Base-by-base conservation (phyloP, 768 basidiomycete genomes). In the Boletus sensibilis region DNA sequence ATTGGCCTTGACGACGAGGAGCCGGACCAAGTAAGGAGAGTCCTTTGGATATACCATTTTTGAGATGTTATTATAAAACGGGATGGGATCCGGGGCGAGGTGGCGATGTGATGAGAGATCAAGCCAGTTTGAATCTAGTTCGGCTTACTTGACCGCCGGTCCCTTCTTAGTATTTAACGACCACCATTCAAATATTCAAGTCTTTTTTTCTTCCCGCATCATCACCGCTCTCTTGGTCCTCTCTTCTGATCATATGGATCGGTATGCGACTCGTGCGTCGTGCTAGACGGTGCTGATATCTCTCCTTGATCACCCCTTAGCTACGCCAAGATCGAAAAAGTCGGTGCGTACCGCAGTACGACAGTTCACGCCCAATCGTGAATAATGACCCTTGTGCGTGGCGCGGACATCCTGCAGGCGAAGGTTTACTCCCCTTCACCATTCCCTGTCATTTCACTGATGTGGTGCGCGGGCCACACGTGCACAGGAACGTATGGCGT, bases 311-410 rank as follows among this genome's bases (percentile, higher is more conserved):
- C 52, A 68, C 75, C 57, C 71, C 70, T 58, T 61, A 96, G 96
- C 67, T 98, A 98, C 75, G 88, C 92, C 60, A 97, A 95, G 82
- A 85, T 98, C 64, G 95, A 98, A 79, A 98, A 98, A 87, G 85
- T 98, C 67, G 95, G 95, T 97, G 76, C 77, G 92, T 87, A 64
- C 62, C 63, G 56, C 61, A 52, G 45, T 50, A 25, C 58, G 46
- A 43, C 54, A 47, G 12, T 39, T 33, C 50, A 45, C 46, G 27
- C 53, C 42, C 35, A 18, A 23, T 27, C 51, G 31, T 60, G 52
- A 48, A 52, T 57, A 23, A 63, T 56, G 58, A 62, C 57, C 55
- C 50, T 52, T 41, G 58, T 53, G 62, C 58, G 62, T 56, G 64
- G 50, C 60, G 39, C 52, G 62, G 35, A 50, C 53, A 44, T 39